phyloP scores from a whole-genome alignment of 192 early-diverging fungal genomes.

The Backusella australiensis region DNA sequence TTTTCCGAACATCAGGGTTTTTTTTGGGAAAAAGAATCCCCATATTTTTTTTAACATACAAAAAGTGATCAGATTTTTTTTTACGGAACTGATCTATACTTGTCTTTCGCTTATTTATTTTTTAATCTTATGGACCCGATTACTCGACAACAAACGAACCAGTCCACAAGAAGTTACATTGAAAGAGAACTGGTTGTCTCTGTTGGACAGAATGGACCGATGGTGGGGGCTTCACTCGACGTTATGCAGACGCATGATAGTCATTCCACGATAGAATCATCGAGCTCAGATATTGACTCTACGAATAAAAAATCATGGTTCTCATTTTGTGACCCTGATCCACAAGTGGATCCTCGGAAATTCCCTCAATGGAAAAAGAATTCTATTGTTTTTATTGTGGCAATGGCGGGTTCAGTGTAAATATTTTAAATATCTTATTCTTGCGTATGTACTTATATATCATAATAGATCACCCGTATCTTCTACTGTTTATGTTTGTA shows the following conservation, averaged over 20 bases:
- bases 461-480: constrained; percentile 20
- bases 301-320: not conserved
- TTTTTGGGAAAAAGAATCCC: constrained; percentile 4
- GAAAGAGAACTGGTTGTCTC: constrained; percentile 8
- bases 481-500: constrained; percentile 25
- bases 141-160: not conserved
- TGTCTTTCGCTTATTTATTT: not conserved
- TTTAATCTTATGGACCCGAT: not conserved
- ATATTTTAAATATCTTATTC: not conserved
- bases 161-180: not conserved
- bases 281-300: not conserved
- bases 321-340: not conserved
- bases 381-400: constrained; percentile 9
- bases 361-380: constrained; percentile 11
- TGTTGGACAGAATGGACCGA: not conserved
- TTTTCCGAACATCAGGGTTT: not conserved
- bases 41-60: not conserved
- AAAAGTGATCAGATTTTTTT: not conserved
- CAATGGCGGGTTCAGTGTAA: constrained; percentile 13
- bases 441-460: not conserved
- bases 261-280: not conserved
- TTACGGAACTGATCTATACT: not conserved
- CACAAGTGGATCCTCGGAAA: not conserved
- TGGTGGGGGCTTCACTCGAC: not conserved
- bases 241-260: not conserved